These are phyloP conservation scores for Arthromyces matolae DNA, from an alignment of 768 basidiomycete genomes.

Conservation along the genomic window DNA sequence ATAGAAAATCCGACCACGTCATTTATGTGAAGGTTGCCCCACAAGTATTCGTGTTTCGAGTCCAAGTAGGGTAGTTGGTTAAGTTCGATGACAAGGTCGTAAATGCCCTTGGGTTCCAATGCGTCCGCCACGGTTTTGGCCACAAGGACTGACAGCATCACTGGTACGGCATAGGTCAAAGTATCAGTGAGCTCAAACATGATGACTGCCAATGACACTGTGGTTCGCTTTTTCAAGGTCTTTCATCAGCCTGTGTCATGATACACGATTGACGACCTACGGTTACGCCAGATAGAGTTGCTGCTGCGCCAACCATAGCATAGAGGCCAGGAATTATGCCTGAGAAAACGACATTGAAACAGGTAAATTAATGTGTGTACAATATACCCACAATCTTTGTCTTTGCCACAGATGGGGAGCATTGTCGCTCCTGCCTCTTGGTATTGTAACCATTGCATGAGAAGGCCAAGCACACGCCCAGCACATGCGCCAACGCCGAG, in stretches of 20 bases:
- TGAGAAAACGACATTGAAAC: slow-evolving; percentile 16
- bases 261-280: slow-evolving; percentile 37
- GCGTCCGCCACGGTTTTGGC: slow-evolving; percentile 89
- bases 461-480: slow-evolving; percentile 81
- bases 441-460: slow-evolving; percentile 72
- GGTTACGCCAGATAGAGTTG: slow-evolving; percentile 92
- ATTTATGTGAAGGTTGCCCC: slow-evolving; percentile 70
- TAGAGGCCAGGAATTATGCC: slow-evolving; percentile 85
- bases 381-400: slow-evolving; percentile 53
- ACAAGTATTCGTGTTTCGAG: slow-evolving; percentile 83
- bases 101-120: slow-evolving; percentile 91
- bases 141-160: slow-evolving; percentile 85
- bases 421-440: slow-evolving; percentile 53
- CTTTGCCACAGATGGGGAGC: slow-evolving; percentile 64
- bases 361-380: background rate
- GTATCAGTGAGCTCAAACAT: slow-evolving; percentile 94
- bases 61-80: slow-evolving; percentile 91
- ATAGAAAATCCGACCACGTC: slow-evolving; percentile 58
- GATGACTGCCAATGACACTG: slow-evolving; percentile 93
- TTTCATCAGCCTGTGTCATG: slow-evolving; percentile 8
- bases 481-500: slow-evolving; percentile 93
- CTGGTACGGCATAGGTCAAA: slow-evolving; percentile 85
- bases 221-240: slow-evolving; percentile 56
- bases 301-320: slow-evolving; percentile 96
- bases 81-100: slow-evolving; percentile 93